Evolutionary conservation across 2,329 filamentous ascomycete genomes (phyloP), one percentile per base, ranked within the genome.

Genomic region (Blastomyces parvus): DNA sequence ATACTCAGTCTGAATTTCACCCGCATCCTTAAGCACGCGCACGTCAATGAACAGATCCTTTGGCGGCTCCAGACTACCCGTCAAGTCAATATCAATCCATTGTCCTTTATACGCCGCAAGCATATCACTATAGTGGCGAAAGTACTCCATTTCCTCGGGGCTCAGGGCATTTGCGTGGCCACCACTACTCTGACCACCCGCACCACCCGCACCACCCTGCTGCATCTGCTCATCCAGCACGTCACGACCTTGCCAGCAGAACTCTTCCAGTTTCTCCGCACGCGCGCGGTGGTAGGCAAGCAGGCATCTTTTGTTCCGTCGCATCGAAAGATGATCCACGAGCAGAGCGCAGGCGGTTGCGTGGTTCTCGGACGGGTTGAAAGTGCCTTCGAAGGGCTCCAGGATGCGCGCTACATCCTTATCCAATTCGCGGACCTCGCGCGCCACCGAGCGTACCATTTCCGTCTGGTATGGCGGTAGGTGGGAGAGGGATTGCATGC

Each of bases 1-100:
- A 73, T 99, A 99, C 81, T 99, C 95, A 0, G 94, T 99, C 79
- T 99, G 93, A 67, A 99, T 97, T 80, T 99, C 94, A 4, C 95
- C 94, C 1, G 93, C 94, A 79, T 99, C 94, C 74, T 94, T 97
- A 67, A 99, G 78, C 59, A 99, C 94, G 57, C 94, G 83, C 44
- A 99, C 94, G 75, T 99, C 94, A 70, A 99, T 96, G 75, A 97
- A 99, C 61, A 99, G 79, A 76, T 99, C 94, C 69, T 86, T 86
- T n/a, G 94, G 94, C 30, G 94, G 94, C 72, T 96, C 91, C 72
- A 99, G 80, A 71, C 89, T 94, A 40, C 94, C 94, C 2, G 94
- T 97, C 62, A 99, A 80, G 76, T 99, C 94, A 68, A 99, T 89
- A 74, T 99, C 94, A 25, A 93, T 97, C 93, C 93, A 99, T 71